phyloP scores from a whole-genome alignment of 2,329 filamentous ascomycete genomes.

The Fusarium nurragi region DNA sequence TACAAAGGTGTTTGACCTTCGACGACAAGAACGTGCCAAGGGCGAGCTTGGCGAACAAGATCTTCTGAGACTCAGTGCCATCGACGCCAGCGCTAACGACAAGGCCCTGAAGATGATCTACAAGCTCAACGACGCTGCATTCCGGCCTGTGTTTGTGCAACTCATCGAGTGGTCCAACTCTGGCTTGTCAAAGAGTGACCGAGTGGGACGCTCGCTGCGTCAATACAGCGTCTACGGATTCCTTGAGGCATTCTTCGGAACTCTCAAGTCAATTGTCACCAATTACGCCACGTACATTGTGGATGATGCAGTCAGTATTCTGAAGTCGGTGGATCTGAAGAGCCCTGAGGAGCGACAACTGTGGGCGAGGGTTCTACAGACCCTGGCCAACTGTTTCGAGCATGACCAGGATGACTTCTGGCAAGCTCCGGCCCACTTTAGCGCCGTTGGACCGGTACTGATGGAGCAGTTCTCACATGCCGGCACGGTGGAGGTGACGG shows the following conservation, averaged over 20 bases:
- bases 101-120: conserved; percentile 89
- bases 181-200: conserved; percentile 70
- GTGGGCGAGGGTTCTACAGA: conserved; percentile 74
- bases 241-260: conserved; percentile 80
- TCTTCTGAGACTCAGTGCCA: conserved; percentile 61
- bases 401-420: conserved; percentile 96
- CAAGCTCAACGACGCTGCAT: conserved; percentile 93
- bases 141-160: conserved; percentile 88
- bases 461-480: conserved; percentile 71
- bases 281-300: conserved; percentile 88
- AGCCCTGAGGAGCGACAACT: conserved; percentile 64
- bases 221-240: conserved; percentile 85
- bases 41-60: conserved; percentile 56
- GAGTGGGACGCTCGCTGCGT: conserved; percentile 66
- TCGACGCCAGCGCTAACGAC: conserved; percentile 74
- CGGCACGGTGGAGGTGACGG: conserved; percentile 52
- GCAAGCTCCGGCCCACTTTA: conserved; percentile 90
- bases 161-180: conserved; percentile 83
- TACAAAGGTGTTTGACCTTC: conserved; percentile 70
- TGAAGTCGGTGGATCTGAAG: conserved; percentile 62
- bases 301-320: conserved; percentile 74
- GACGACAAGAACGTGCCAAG: conserved; percentile 63
- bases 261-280: conserved; percentile 92
- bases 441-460: conserved; percentile 74
- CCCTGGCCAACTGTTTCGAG: conserved; percentile 79